Evolutionary conservation across 164 flowering plant genomes (phyloP), one percentile per base, ranked within the genome.

Genomic region (Liquidambar formosana): DNA sequence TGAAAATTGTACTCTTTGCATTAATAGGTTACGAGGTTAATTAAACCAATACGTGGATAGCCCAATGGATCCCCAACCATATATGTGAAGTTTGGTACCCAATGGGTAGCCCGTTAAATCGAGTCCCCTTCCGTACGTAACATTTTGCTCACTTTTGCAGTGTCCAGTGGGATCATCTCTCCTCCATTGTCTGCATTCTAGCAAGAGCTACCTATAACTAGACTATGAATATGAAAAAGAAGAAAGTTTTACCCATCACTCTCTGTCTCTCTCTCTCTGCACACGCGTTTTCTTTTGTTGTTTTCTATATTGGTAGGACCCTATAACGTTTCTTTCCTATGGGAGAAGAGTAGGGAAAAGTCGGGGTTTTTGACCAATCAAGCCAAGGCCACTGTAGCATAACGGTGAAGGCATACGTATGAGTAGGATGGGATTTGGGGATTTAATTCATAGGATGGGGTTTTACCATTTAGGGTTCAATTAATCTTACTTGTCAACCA

Each of bases 121-220:
- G 25, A 70, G 73, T 75, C 51, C 67, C 73, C 66, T 52, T 65
- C 76, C 77, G 70, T 69, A 69, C 73, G 46, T 57, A 38, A 62
- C 73, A 60, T 63, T 44, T 33, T 9, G 43, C 5, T 48, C 73
- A 14, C 68, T 57, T 22, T 16, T 33, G 38, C 64, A 64, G 61
- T 61, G 67, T 51, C 47, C 44, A 28, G 18, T 11, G 45, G 43
- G n/a, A 13, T 59, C 63, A 28, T 18, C 25, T 33, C 5, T 27
- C 47, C 14, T 15, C 11, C 57, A 9, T 2, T 65, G 64, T 56
- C 72, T 61, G 63, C 73, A 25, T 63, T 52, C 13, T 54, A 54
- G 58, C 28, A 54, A 21, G 27, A 54, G 10, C 16, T 14, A 51
- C 4, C 14, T 10, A 53, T 15, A 49, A 49, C 53, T 49, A 49